Conservation (phyloP, 2,329 filamentous ascomycete genomes). For the Domatiomyces catenatus region DNA sequence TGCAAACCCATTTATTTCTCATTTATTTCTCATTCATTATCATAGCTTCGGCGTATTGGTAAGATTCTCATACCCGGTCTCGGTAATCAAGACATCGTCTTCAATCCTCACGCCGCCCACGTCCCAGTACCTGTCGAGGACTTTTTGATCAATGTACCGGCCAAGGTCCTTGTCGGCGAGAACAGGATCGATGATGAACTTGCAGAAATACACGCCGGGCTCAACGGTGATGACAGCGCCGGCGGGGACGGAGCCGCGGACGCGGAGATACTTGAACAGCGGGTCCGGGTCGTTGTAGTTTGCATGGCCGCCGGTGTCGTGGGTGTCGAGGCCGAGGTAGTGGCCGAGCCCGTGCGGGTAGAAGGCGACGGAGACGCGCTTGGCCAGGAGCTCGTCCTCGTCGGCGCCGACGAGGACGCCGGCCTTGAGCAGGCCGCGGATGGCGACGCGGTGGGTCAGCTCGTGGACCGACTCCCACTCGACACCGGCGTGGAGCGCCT, state of each 20-base stretch:
- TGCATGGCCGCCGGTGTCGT: conserved; percentile 67
- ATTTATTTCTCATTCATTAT: not conserved
- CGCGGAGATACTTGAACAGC: conserved; percentile 75
- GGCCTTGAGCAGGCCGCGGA: conserved; percentile 52
- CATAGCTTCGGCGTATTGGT: conserved; percentile 61
- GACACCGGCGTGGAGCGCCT: conserved; percentile 51
- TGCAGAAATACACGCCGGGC: conserved; percentile 86
- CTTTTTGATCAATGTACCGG: conserved; percentile 59
- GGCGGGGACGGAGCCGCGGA: conserved; percentile 58
- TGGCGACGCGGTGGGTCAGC: conserved; percentile 56
- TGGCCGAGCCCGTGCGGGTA: conserved; percentile 85
- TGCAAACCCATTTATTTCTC: no score
- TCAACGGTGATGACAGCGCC: conserved; percentile 86
- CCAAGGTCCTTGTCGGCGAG: conserved; percentile 55
- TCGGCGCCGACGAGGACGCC: conserved; percentile 53
- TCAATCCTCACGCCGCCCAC: conserved; percentile 90
- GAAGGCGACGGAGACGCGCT: conserved; percentile 73
- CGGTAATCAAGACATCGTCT: conserved; percentile 62
- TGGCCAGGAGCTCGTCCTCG: conserved; percentile 56
- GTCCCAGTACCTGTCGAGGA: conserved; percentile 66
- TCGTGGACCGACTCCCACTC: conserved; percentile 58
- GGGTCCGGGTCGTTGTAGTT: conserved; percentile 65
- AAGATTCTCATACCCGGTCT: conserved; percentile 66
- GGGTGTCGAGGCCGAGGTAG: conserved; percentile 83
- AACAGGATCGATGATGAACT: conserved; percentile 72